These are phyloP conservation scores for Plasmodium inui DNA, from an alignment of 169 alveolate genomes.

Conservation along the genomic window DNA sequence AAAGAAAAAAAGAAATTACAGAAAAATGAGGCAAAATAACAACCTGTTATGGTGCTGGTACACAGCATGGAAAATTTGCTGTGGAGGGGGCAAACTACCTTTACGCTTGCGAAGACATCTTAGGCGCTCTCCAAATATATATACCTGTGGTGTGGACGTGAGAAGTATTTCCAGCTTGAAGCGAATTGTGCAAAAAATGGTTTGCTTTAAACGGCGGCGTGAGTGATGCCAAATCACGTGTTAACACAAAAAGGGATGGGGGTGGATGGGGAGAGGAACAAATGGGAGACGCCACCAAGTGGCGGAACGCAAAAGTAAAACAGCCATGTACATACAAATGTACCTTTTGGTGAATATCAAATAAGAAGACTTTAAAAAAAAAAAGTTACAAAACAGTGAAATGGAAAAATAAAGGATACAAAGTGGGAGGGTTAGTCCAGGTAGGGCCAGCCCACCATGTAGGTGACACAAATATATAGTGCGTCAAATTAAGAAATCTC, in stretches of 20 bases:
- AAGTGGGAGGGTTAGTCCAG: background rate
- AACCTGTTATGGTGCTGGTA: background rate
- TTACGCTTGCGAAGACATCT: background rate
- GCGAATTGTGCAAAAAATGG: background rate
- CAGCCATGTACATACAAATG: background rate
- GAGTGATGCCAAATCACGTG: background rate
- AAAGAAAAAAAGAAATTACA: background rate
- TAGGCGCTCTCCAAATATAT: background rate
- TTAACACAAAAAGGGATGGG: background rate
- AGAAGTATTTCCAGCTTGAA: background rate
- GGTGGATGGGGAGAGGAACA: background rate
- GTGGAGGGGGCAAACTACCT: background rate
- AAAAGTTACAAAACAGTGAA: background rate
- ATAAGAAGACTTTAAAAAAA: no score
- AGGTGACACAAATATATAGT: background rate
- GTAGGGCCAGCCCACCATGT: background rate
- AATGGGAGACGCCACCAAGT: background rate
- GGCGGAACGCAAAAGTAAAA: background rate
- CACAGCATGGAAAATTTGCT: background rate
- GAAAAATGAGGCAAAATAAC: background rate
- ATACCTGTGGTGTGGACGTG: background rate
- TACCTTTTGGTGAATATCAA: background rate
- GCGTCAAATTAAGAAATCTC: background rate
- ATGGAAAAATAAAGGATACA: background rate
- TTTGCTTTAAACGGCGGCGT: background rate